Conservation (phyloP, 768 basidiomycete genomes). For the Hygrophorus russula region DNA sequence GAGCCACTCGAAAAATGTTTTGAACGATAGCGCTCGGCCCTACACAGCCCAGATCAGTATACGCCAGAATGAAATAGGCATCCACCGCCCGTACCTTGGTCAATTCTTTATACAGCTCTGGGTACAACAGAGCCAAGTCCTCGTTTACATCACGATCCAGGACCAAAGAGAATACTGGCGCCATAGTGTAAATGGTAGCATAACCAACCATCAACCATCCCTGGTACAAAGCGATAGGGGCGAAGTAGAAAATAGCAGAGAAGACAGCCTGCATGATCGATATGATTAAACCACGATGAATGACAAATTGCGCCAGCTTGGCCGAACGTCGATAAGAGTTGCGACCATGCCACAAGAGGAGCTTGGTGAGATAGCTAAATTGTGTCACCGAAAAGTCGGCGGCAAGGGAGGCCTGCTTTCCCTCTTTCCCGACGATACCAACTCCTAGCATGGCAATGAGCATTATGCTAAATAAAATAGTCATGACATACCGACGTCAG, state of each 20-base stretch:
- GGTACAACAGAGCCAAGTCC: slow-evolving; percentile 89
- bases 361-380: slow-evolving; percentile 90
- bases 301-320: slow-evolving; percentile 97
- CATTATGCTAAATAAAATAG: neutral
- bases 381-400: slow-evolving; percentile 98
- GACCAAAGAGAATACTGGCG: slow-evolving; percentile 94
- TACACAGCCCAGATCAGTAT: slow-evolving; percentile 18
- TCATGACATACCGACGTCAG: slow-evolving; percentile 77
- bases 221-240: slow-evolving; percentile 94
- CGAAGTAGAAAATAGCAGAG: slow-evolving; percentile 86
- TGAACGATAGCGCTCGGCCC: slow-evolving; percentile 92
- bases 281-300: slow-evolving; percentile 94
- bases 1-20: slow-evolving; percentile 97
- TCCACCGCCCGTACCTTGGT: slow-evolving; percentile 63
- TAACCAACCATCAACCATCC: slow-evolving; percentile 98
- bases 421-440: slow-evolving; percentile 98
- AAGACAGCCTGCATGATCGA: slow-evolving; percentile 98
- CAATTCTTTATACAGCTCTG: slow-evolving; percentile 94
- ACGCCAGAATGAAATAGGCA: neutral
- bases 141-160: slow-evolving; percentile 93
- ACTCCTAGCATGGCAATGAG: slow-evolving; percentile 43
- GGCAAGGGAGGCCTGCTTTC: slow-evolving; percentile 96
- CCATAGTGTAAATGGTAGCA: slow-evolving; percentile 96
- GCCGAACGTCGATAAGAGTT: slow-evolving; percentile 98
- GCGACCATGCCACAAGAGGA: slow-evolving; percentile 96